Evolutionary conservation across 495 filamentous ascomycete genomes (phyloP).

Genomic region (Viridothelium virens): DNA sequence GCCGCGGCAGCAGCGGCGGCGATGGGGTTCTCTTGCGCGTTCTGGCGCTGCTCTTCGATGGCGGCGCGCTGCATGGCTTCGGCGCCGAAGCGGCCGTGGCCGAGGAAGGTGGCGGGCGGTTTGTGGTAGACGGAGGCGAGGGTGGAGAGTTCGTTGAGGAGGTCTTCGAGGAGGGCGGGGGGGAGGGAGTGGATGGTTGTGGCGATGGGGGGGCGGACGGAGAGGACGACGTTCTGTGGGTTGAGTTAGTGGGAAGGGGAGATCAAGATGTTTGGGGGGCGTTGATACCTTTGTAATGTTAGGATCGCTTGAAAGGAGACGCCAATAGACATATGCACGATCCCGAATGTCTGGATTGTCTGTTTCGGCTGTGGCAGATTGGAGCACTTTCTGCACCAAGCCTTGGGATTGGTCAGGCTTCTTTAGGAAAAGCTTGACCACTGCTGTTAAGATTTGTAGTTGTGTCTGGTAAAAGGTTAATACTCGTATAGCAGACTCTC

Average conservation of each 20-base stretch:
- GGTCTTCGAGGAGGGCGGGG: conserved; percentile 69
- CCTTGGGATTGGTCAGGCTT: conserved; percentile 81
- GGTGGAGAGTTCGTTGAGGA: conserved; percentile 86
- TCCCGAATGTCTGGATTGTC: conserved; percentile 97
- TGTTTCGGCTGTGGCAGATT: conserved; percentile 84
- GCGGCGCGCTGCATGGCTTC: conserved; percentile 92
- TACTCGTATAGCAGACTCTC: conserved; percentile 12
- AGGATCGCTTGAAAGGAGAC: conserved; percentile 86
- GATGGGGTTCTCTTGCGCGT: conserved; percentile 88
- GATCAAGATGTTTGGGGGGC: background rate
- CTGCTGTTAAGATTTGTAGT: conserved; percentile 89
- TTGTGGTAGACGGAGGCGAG: conserved; percentile 99
- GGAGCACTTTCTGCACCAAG: conserved; percentile 86
- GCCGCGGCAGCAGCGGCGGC: conserved; percentile 73
- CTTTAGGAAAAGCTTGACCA: conserved; percentile 95
- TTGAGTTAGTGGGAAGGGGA: background rate
- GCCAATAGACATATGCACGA: conserved; percentile 97
- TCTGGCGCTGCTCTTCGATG: conserved; percentile 89
- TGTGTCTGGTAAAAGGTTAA: conserved; percentile 56
- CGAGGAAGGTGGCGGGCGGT: conserved; percentile 91
- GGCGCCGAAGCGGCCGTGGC: conserved; percentile 85
- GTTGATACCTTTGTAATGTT: conserved; percentile 65
- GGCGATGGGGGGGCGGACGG: conserved; percentile 87
- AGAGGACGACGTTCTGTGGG: conserved; percentile 73
- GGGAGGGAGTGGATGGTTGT: conserved; percentile 88